Evolutionary conservation across 1,284 basidiomycete species (phyloP), one percentile per base, ranked within the genome.

Genomic region (Ustilago tritici): DNA sequence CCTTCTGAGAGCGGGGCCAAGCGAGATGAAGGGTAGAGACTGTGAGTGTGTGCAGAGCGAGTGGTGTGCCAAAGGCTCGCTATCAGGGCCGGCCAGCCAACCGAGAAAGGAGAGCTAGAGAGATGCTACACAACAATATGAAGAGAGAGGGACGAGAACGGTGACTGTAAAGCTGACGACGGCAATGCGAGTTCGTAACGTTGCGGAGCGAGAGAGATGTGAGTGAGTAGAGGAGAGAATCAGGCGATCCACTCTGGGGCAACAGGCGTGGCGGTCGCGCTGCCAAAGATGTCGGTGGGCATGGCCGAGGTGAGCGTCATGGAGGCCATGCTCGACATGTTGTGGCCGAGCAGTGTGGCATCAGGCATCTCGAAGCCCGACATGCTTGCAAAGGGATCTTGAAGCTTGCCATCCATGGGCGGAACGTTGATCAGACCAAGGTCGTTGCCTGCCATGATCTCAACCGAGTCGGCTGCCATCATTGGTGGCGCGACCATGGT

Each of bases 371-470:
- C 69, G 32, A 70, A 50, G 28, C 63, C 63, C 23, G 61, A 38
- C 28, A 73, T 59, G 60, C 52, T 61, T 28, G 31, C 54, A 54
- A 77, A 73, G 19, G 70, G 75, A 36, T 77, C 70, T 41, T 73
- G 66, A 6, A 73, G 75, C 67, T 77, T 77, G 66, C 61, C 66
- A 46, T 73, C 70, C 55, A 70, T 56, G 6, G 52, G 40, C 10
- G 60, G 59, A 8, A 67, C 75, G 61, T 72, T 70, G 66, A 77
- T 73, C 53, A 77, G 64, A 43, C 75, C 75, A 19, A 77, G 61
- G 36, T 77, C 70, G 75, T 77, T 77, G 67, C 66, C 66, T 40
- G 66, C 64, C 63, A 70, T 64, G 61, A 73, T 73, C 57, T 70
- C 63, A 23, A 73, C 19, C 43, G 61, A 61, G 55, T 70, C 66